Percentiles rank a stretch among this genome's conserved stretches.
These are phyloP conservation scores for Wickerhamiella siamensis DNA, from an alignment of 805 yeast species.

Conservation along the genomic window DNA sequence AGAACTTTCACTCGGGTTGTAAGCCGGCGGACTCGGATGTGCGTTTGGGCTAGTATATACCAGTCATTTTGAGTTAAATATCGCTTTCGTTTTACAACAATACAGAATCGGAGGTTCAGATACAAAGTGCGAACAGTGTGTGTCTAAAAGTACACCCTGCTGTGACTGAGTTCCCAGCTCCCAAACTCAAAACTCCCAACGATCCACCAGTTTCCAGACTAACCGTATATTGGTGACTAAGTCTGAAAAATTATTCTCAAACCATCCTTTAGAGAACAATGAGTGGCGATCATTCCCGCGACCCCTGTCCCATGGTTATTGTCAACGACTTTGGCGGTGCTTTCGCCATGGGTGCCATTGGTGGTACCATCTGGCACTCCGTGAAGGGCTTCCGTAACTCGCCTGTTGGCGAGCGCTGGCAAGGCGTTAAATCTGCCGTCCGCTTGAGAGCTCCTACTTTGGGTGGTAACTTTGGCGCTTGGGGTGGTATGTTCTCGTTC, in stretches of 20 bases:
- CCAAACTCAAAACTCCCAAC: too few species aligned
- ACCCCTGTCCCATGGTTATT: slow-evolving; percentile 96
- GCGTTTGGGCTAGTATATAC: too few species aligned
- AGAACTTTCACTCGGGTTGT: too few species aligned
- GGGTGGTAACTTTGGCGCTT: slow-evolving; percentile 97
- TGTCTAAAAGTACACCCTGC: too few species aligned
- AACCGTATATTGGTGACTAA: too few species aligned
- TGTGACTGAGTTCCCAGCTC: too few species aligned
- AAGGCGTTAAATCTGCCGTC: slow-evolving; percentile 79
- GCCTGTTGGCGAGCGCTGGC: slow-evolving; percentile 83
- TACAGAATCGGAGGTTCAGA: too few species aligned
- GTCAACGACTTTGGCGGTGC: slow-evolving; percentile 98
- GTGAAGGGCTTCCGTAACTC: slow-evolving; percentile 97
- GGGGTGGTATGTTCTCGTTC: slow-evolving; percentile 97
- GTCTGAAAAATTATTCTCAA: slow-evolving; percentile 1
- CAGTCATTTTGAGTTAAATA: too few species aligned
- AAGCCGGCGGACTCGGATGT: too few species aligned
- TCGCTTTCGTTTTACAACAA: too few species aligned
- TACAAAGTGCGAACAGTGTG: too few species aligned
- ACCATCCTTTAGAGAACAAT: background rate
- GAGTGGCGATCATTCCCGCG: slow-evolving; percentile 95
- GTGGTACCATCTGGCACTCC: slow-evolving; percentile 99
- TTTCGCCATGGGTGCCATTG: slow-evolving; percentile 96
- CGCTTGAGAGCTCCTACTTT: slow-evolving; percentile 96
- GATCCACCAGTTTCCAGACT: too few species aligned